phyloP scores from a whole-genome alignment of 2,329 filamentous ascomycete species.

The Aspergillus carbonarius region DNA sequence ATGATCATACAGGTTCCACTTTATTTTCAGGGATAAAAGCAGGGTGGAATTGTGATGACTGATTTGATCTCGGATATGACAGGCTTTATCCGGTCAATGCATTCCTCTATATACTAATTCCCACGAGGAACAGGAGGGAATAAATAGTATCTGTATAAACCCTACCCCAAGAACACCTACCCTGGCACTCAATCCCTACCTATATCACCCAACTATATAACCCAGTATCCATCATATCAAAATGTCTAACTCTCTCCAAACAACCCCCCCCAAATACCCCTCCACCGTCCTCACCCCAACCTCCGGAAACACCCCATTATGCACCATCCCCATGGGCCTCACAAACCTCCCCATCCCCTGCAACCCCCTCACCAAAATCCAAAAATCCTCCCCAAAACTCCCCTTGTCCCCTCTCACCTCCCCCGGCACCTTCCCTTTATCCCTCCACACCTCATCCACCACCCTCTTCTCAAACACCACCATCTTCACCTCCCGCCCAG shows the following conservation, averaged over 20 bases:
- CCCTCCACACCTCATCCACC: slow-evolving; percentile 19
- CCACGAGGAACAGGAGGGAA: no score
- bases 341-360: slow-evolving; percentile 23
- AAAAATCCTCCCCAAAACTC: slow-evolving; percentile 25
- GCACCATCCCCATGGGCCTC: slow-evolving; percentile 19
- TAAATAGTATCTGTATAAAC: no score
- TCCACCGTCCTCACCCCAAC: background rate
- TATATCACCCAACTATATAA: no score
- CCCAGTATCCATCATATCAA: no score
- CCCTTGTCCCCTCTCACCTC: slow-evolving; percentile 14
- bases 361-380: slow-evolving; percentile 24
- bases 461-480: slow-evolving; percentile 11
- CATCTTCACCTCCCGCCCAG: slow-evolving; percentile 17
- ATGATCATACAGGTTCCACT: no score
- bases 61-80: no score
- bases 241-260: background rate
- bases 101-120: no score
- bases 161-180: no score
- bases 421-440: slow-evolving; percentile 14
- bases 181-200: no score
- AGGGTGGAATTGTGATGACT: no score
- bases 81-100: no score
- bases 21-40: no score
- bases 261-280: background rate
- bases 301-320: slow-evolving; percentile 13